A percentile compares a stretch with the other conserved stretches of the same genome.
These are phyloP conservation scores for Abelmoschus esculentus DNA, from an alignment of 345 rosid species.

Conservation along the genomic window DNA sequence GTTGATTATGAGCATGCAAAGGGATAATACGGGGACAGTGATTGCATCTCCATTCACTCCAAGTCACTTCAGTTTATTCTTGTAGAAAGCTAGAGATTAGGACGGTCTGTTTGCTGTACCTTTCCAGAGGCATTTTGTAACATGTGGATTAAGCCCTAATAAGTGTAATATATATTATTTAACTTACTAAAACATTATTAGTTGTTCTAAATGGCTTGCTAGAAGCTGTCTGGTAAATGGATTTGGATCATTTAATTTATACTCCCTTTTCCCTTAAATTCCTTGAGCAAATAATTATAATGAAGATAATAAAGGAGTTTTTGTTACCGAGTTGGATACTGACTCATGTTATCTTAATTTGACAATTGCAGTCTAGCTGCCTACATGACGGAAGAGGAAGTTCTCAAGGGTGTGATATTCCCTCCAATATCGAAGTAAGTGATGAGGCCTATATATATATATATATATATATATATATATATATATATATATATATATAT, in stretches of 20 bases:
- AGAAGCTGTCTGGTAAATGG: background rate
- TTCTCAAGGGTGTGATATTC: conserved; percentile 61
- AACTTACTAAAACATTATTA: background rate
- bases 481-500: background rate
- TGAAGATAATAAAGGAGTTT: background rate
- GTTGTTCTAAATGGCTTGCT: background rate
- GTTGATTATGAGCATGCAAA: background rate
- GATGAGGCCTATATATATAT: background rate
- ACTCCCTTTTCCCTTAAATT: background rate
- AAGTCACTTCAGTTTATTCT: background rate
- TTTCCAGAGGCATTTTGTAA: conserved; percentile 1
- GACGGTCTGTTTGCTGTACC: background rate
- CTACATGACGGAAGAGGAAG: conserved; percentile 92
- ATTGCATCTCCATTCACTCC: background rate
- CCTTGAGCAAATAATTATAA: background rate
- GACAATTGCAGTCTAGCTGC: conserved; percentile 69
- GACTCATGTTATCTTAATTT: conserved; percentile 14
- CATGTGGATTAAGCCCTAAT: background rate
- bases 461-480: background rate
- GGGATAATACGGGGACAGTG: background rate
- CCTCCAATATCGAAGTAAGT: conserved; percentile 81
- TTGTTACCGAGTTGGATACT: conserved; percentile 1
- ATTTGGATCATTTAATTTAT: background rate
- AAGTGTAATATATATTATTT: background rate
- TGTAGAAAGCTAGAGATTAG: background rate